Evolutionary conservation across 2,329 filamentous ascomycete genomes (phyloP).

Genomic region (Trichophaea hybrida): DNA sequence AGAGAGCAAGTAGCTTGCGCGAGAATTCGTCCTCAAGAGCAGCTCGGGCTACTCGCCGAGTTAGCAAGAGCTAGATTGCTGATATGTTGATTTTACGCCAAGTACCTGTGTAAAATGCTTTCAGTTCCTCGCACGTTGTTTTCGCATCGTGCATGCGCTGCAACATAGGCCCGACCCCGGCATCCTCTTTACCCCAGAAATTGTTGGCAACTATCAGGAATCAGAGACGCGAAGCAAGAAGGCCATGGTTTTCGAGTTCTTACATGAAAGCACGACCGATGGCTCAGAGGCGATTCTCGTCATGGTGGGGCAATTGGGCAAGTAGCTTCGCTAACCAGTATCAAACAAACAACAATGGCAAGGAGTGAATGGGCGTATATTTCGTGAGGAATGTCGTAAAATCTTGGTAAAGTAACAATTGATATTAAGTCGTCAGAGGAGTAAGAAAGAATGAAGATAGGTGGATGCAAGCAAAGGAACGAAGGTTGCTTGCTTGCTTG

Average conservation of each 20-base stretch:
- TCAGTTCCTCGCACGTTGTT: slow-evolving; percentile 84
- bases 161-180: slow-evolving; percentile 77
- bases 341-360: background rate
- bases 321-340: background rate
- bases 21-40: slow-evolving; percentile 95
- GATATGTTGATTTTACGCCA: background rate
- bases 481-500: background rate
- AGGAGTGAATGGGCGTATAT: background rate
- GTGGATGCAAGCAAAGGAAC: background rate
- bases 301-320: background rate
- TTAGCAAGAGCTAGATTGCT: background rate
- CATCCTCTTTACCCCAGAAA: slow-evolving; percentile 99
- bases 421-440: too few relatives aligned
- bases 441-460: too few relatives aligned
- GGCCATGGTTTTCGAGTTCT: background rate
- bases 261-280: slow-evolving; percentile 30
- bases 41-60: slow-evolving; percentile 50
- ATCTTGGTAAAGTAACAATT: background rate
- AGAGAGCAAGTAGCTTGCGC: slow-evolving; percentile 70
- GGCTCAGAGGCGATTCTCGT: slow-evolving; percentile 9
- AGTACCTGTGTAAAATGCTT: slow-evolving; percentile 70
- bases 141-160: slow-evolving; percentile 93
- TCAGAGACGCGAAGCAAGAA: background rate
- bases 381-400: background rate
- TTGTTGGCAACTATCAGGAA: slow-evolving; percentile 75